These are phyloP conservation scores for Closterium sp. DNA, from an alignment of 139 green algal species.

Conservation along the genomic window DNA sequence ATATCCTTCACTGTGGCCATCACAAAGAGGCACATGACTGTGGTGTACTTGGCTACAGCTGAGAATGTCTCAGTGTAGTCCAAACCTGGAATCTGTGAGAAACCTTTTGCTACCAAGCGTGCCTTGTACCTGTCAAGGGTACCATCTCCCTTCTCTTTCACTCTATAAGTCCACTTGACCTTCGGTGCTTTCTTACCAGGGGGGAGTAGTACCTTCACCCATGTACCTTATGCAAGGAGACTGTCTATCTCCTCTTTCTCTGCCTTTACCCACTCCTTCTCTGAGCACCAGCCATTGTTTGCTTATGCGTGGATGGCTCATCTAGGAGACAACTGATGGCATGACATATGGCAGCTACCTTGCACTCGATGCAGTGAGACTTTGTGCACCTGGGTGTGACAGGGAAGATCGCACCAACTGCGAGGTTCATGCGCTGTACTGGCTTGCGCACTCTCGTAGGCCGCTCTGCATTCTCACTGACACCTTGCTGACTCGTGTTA, in stretches of 20 bases:
- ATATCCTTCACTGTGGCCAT: not conserved
- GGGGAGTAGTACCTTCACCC: not conserved
- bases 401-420: not conserved
- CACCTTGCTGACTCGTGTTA: not conserved
- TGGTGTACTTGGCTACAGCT: slow-evolving; percentile 26
- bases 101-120: slow-evolving; percentile 27
- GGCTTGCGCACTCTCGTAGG: not conserved
- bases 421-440: not conserved
- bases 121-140: slow-evolving; percentile 17
- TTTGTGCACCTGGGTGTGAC: not conserved
- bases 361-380: not conserved
- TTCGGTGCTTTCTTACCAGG: not conserved
- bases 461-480: not conserved
- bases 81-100: slow-evolving; percentile 2
- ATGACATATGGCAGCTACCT: not conserved
- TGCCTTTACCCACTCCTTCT: not conserved
- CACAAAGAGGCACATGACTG: not conserved
- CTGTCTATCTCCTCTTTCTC: not conserved
- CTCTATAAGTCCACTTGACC: slow-evolving; percentile 10
- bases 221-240: not conserved
- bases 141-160: slow-evolving; percentile 4
- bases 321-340: not conserved
- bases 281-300: not conserved
- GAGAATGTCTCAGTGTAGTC: slow-evolving; percentile 27
- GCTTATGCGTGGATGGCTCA: not conserved